phyloP scores from a whole-genome alignment of 2,329 filamentous ascomycete genomes.

The Paramyrothecium roridum region DNA sequence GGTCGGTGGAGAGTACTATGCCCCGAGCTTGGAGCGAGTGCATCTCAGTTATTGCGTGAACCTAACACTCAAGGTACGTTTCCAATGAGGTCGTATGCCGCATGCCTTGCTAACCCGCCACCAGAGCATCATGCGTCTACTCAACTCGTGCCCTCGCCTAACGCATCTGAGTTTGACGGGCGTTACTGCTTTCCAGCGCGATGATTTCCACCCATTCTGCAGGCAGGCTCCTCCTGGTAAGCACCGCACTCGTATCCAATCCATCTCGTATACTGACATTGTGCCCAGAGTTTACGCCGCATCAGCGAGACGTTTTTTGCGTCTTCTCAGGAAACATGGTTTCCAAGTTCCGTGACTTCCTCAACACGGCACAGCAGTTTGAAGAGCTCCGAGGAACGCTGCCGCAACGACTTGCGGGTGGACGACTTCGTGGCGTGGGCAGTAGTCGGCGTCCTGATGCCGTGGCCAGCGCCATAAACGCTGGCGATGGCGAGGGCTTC shows the following conservation, averaged over 20 bases:
- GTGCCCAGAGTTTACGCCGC: conserved; percentile 81
- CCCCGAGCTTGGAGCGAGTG: conserved; percentile 78
- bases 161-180: conserved; percentile 95
- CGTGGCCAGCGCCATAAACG: conserved; percentile 3
- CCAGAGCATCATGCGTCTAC: conserved; percentile 82
- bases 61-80: conserved; percentile 72
- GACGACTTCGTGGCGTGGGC: conserved; percentile 4
- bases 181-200: conserved; percentile 82
- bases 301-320: conserved; percentile 93
- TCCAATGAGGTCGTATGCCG: background rate
- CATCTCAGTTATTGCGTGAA: conserved; percentile 94
- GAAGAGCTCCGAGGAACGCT: conserved; percentile 36
- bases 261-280: conserved; percentile 17
- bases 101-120: conserved; percentile 9
- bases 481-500: conserved; percentile 27
- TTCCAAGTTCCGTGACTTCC: conserved; percentile 68
- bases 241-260: conserved; percentile 11
- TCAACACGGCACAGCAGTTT: conserved; percentile 58
- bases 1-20: conserved; percentile 50
- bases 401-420: conserved; percentile 9
- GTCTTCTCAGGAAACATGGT: conserved; percentile 93
- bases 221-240: conserved; percentile 75
- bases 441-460: background rate
- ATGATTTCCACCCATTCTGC: conserved; percentile 82
- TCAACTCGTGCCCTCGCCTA: conserved; percentile 87